Evolutionary conservation across 305 asterid species (phyloP), one percentile per base, ranked within the genome.

Genomic region (Solanum hybrid): DNA sequence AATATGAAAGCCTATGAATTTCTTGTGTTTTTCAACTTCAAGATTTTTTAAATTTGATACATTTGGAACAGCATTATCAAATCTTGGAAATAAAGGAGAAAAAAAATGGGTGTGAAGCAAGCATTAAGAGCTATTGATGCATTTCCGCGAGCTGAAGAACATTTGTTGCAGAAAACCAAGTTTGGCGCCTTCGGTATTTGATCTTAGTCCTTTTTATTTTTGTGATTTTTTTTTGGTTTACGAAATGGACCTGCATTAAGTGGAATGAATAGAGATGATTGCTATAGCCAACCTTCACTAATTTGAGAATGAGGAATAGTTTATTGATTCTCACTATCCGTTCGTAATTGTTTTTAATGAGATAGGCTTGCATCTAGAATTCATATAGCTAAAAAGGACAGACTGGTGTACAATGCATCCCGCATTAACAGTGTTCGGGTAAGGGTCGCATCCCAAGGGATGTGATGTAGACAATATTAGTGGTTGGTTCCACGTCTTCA

Each of bases 141-240:
- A 26, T 97, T 97, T 91, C 99, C 99, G 6, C 98, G 98, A 46
- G 96, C 99, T 24, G 99, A 97, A 88, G 99, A 96, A 56, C 99
- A 97, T 91, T 93, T 97, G 94, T 91, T 97, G 93, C 97, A 90
- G 96, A 95, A 96, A 92, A 97, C 99, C 37, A 95, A 95, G 93
- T 94, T 96, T 29, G 98, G 99, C 87, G 99, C 99, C 90, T 88
- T 96, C 32, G 99, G 99, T 97, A 94, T 87, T 88, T 40, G 12
- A 35, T 36, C 64, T 14, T 13, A 82, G n/a, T 56, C 87, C 36
- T 42, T 40, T 81, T 14, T 13, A 26, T 14, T 80, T 27, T 29
- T 81, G 66, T 81, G 10, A 9, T 81, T 40, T 27, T 13, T 81
- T n/a, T 81, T 26, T 81, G 14, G n/a, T 24, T 12, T 79, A n/a